Evolutionary conservation across 305 asterid genomes (phyloP).

Genomic region (Fraxinus nigra): DNA sequence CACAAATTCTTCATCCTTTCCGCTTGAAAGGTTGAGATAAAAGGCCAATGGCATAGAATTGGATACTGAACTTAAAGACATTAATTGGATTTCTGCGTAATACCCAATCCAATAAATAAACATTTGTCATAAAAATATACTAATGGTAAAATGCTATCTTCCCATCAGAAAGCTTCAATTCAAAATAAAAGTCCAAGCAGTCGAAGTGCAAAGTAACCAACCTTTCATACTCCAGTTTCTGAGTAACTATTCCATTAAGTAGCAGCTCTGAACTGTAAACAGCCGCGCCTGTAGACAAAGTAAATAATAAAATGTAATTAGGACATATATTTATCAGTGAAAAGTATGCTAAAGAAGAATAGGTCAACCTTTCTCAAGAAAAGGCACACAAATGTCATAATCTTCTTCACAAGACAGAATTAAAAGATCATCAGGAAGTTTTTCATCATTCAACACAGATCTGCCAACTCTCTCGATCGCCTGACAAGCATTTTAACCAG

Average conservation of each 20-base stretch:
- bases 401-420: conserved; percentile 94
- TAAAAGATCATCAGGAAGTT: conserved; percentile 63
- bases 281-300: conserved; percentile 57
- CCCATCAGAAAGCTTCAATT: neutral
- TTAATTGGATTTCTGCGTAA: neutral
- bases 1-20: neutral
- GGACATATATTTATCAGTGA: neutral
- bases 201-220: conserved; percentile 26
- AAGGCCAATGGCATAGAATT: neutral
- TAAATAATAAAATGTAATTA: conserved; percentile 5
- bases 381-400: conserved; percentile 68
- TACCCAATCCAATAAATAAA: neutral
- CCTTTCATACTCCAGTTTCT: conserved; percentile 87
- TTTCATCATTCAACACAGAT: conserved; percentile 54
- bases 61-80: neutral
- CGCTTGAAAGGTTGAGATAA: neutral
- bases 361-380: conserved; percentile 79
- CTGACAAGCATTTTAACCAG: conserved; percentile 39
- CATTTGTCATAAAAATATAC: neutral
- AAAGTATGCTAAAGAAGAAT: neutral
- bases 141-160: neutral
- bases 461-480: conserved; percentile 83
- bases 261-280: conserved; percentile 89
- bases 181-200: neutral
- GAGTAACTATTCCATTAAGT: conserved; percentile 89